Percentiles rank a stretch among this genome's conserved stretches.
Conservation (phyloP, 345 rosid genomes). For the Durio zibethinus region DNA sequence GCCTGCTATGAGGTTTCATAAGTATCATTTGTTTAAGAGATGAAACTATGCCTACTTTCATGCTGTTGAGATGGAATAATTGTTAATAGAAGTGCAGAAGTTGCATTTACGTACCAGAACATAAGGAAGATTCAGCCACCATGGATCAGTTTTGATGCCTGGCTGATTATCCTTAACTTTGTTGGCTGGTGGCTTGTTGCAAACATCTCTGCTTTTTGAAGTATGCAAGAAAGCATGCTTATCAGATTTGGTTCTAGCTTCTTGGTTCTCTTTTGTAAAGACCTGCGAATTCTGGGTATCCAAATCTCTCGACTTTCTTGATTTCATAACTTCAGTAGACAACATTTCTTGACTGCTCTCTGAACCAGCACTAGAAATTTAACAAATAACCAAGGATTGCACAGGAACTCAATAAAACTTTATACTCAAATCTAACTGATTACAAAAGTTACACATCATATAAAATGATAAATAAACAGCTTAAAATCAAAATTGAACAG, state of each 20-base stretch:
- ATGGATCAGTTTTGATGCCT: slow-evolving; percentile 28
- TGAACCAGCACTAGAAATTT: slow-evolving; percentile 44
- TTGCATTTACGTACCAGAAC: slow-evolving; percentile 47
- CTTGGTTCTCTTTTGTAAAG: slow-evolving; percentile 20
- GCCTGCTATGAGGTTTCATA: not conserved
- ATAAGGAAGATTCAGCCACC: slow-evolving; percentile 85
- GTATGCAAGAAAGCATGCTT: slow-evolving; percentile 26
- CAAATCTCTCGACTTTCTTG: slow-evolving; percentile 19
- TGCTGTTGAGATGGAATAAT: not conserved
- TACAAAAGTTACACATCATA: not conserved
- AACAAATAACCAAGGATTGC: slow-evolving; percentile 12
- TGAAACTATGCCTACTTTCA: not conserved
- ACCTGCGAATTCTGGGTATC: slow-evolving; percentile 11
- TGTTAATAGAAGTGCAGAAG: not conserved
- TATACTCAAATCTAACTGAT: not conserved
- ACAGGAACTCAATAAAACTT: slow-evolving; percentile 1
- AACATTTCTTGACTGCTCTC: slow-evolving; percentile 26
- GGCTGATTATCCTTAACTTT: slow-evolving; percentile 30
- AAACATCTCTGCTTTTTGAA: slow-evolving; percentile 25
- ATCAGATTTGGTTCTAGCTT: slow-evolving; percentile 15
- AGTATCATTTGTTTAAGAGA: not conserved
- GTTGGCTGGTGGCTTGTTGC: slow-evolving; percentile 17
- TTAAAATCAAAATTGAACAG: not conserved
- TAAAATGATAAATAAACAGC: not conserved
- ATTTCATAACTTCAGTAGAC: slow-evolving; percentile 27